Percentiles rank a stretch among this genome's conserved stretches.
Conservation (phyloP, 2,329 filamentous ascomycete species). For the Sporothrix dimorphospora region DNA sequence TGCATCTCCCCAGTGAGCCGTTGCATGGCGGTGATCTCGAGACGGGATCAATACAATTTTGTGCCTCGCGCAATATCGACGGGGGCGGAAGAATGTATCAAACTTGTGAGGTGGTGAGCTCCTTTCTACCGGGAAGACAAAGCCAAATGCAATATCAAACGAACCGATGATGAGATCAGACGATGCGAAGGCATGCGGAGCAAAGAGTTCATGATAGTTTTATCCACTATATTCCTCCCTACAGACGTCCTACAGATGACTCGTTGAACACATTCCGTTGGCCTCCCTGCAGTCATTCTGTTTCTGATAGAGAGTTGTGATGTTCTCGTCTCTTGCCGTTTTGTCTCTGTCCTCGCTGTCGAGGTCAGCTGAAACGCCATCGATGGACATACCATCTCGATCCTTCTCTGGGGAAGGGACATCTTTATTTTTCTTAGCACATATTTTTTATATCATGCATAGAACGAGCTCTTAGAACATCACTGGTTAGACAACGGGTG, state of each 20-base stretch:
- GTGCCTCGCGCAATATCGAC: background rate
- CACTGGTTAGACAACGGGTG: background rate
- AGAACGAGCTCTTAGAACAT: background rate
- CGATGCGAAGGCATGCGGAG: background rate
- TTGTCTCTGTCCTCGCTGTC: background rate
- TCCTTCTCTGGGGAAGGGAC: background rate
- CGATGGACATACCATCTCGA: background rate
- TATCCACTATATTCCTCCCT: background rate
- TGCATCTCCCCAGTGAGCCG: background rate
- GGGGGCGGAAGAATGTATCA: background rate
- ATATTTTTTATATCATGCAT: background rate
- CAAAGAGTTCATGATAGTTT: background rate
- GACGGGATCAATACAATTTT: background rate
- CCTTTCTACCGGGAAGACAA: background rate
- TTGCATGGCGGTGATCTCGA: background rate
- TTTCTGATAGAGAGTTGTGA: background rate
- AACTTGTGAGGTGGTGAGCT: background rate
- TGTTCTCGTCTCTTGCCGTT: background rate
- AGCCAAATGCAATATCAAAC: background rate
- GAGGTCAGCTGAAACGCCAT: conserved; percentile 11
- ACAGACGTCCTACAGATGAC: background rate
- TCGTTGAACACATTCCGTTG: too few relatives aligned
- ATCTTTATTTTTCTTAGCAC: background rate
- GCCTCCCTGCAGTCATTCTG: background rate
- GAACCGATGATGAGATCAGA: background rate